Conservation (phyloP, 2,329 filamentous ascomycete species). For the Arthrobotrys pseudoclavata region DNA sequence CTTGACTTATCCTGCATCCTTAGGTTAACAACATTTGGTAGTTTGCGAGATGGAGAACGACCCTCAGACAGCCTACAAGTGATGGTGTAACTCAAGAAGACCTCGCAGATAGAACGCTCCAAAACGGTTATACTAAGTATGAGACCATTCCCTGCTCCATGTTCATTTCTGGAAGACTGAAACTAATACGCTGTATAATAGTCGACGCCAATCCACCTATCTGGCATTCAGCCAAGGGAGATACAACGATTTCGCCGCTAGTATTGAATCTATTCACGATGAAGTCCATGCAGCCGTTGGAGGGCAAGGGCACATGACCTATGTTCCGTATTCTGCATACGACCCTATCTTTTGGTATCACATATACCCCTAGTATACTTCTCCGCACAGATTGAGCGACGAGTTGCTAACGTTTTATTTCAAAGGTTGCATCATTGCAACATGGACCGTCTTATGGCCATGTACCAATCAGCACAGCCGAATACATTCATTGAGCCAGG, state of each 20-base stretch:
- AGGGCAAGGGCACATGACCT: constrained; percentile 63
- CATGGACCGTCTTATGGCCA: constrained; percentile 63
- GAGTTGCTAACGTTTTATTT: not conserved
- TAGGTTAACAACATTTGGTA: not conserved
- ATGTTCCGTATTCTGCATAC: constrained; percentile 63
- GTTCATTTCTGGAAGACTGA: constrained; percentile 26
- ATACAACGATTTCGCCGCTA: constrained; percentile 61
- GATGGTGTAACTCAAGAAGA: constrained; percentile 31
- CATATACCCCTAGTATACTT: not conserved
- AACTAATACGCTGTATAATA: constrained; percentile 33
- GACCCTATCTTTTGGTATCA: constrained; percentile 64
- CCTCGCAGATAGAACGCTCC: constrained; percentile 34
- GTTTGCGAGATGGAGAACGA: constrained; percentile 53
- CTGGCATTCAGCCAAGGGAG: constrained; percentile 61
- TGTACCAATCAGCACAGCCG: constrained; percentile 63
- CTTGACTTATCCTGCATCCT: not conserved
- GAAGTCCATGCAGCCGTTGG: constrained; percentile 61
- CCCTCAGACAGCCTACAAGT: constrained; percentile 37
- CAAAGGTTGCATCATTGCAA: constrained; percentile 59
- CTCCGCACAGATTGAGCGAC: not conserved
- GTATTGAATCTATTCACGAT: constrained; percentile 63
- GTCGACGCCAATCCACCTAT: constrained; percentile 62
- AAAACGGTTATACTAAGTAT: constrained; percentile 43
- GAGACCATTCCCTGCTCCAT: not conserved
- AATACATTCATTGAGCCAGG: constrained; percentile 51